phyloP scores from a whole-genome alignment of 1,284 basidiomycete genomes.

The Gymnopus androsaceus region DNA sequence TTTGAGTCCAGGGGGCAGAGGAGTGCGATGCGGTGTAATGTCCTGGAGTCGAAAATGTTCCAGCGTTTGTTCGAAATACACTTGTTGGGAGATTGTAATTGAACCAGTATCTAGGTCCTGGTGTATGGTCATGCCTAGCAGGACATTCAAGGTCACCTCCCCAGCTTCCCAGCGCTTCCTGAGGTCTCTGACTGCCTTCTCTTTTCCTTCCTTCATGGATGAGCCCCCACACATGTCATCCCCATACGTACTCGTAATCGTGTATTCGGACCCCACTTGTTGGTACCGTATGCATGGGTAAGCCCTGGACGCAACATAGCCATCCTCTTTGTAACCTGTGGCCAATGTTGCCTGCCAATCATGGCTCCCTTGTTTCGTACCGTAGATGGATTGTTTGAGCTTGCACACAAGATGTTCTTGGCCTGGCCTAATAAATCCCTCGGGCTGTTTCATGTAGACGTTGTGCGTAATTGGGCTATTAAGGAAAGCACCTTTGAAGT shows the following conservation, averaged over 20 bases:
- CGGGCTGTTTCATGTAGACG: not conserved
- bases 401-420: not conserved
- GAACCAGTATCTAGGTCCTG: not conserved
- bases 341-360: slow-evolving; percentile 5
- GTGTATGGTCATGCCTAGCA: not conserved
- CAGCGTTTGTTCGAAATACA: not conserved
- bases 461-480: not conserved
- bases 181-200: not conserved
- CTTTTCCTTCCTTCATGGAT: not conserved
- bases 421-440: not conserved
- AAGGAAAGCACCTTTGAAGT: not conserved
- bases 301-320: not conserved
- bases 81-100: not conserved
- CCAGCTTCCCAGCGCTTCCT: not conserved
- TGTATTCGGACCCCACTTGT: not conserved
- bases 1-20: not conserved
- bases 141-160: not conserved
- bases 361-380: slow-evolving; percentile 4
- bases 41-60: not conserved
- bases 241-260: not conserved
- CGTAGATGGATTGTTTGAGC: not conserved
- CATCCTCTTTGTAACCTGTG: not conserved
- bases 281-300: not conserved
- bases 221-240: not conserved
- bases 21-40: not conserved